Percentiles rank a stretch among this genome's conserved stretches.
Evolutionary conservation across 352 stramenopile species (phyloP).

Genomic region (Elongisporangium anandrum): DNA sequence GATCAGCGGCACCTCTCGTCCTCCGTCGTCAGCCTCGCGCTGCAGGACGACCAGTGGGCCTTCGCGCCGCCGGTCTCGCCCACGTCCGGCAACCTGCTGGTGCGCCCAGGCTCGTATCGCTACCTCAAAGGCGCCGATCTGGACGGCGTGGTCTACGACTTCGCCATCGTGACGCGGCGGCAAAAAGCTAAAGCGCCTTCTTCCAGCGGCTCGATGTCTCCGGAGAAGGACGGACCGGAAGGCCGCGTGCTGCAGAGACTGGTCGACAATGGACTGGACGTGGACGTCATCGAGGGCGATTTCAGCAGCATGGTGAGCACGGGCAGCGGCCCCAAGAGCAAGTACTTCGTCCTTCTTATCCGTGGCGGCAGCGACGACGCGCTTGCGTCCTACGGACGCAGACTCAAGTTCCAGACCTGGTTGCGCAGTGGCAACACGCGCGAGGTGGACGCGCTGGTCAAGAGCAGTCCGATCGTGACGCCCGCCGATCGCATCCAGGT

Average conservation of each 20-base stretch:
- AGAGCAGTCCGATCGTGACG: constrained; percentile 53
- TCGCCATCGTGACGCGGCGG: constrained; percentile 67
- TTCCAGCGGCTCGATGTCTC: constrained; percentile 11
- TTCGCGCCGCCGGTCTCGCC: constrained; percentile 42
- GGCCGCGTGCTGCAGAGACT: constrained; percentile 51
- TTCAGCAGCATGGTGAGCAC: constrained; percentile 40
- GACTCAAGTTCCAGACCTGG: constrained; percentile 73
- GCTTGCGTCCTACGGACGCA: constrained; percentile 48
- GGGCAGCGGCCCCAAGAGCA: constrained; percentile 28
- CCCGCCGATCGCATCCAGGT: constrained; percentile 77
- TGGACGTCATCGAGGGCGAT: constrained; percentile 69
- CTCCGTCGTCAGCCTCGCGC: constrained; percentile 39
- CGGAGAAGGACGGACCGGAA: constrained; percentile 32
- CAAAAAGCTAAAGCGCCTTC: constrained; percentile 13
- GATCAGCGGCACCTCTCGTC: constrained; percentile 40
- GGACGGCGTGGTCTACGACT: constrained; percentile 54
- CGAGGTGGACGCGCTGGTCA: constrained; percentile 61
- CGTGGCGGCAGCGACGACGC: constrained; percentile 55
- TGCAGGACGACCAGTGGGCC: constrained; percentile 58
- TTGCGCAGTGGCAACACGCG: constrained; percentile 67
- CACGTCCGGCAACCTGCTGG: constrained; percentile 15
- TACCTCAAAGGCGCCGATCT: constrained; percentile 58
- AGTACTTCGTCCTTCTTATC: constrained; percentile 73
- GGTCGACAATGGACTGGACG: constrained; percentile 56
- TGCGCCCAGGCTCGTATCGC: constrained; percentile 38